Conservation (phyloP, 2,329 filamentous ascomycete species). For the Fusarium sp. region DNA sequence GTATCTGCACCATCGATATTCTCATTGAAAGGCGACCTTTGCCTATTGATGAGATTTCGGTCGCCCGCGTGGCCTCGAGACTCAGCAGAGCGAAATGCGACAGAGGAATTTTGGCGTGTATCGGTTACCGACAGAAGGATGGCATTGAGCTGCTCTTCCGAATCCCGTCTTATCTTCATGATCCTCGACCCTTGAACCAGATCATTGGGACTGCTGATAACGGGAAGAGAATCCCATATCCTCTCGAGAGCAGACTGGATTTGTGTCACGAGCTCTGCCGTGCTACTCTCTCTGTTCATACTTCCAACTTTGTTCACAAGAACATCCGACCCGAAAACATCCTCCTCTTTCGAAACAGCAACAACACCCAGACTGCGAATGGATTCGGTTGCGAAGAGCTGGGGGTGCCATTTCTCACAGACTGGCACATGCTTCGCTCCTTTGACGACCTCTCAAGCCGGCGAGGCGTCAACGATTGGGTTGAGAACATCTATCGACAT, state of each 20-base stretch:
- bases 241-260: background rate
- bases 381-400: background rate
- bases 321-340: background rate
- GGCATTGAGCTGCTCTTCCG: background rate
- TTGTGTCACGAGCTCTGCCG: background rate
- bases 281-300: background rate
- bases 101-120: background rate
- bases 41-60: background rate
- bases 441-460: background rate
- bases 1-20: background rate
- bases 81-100: background rate
- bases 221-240: background rate
- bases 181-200: background rate
- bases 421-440: background rate
- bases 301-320: background rate
- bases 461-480: background rate
- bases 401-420: background rate
- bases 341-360: background rate
- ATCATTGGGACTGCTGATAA: background rate
- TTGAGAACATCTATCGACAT: background rate
- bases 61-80: background rate
- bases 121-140: background rate
- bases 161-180: background rate
- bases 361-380: background rate
- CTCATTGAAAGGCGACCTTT: background rate